phyloP scores from a whole-genome alignment of 2,329 filamentous ascomycete species.

The Sclerotinia subarctica region DNA sequence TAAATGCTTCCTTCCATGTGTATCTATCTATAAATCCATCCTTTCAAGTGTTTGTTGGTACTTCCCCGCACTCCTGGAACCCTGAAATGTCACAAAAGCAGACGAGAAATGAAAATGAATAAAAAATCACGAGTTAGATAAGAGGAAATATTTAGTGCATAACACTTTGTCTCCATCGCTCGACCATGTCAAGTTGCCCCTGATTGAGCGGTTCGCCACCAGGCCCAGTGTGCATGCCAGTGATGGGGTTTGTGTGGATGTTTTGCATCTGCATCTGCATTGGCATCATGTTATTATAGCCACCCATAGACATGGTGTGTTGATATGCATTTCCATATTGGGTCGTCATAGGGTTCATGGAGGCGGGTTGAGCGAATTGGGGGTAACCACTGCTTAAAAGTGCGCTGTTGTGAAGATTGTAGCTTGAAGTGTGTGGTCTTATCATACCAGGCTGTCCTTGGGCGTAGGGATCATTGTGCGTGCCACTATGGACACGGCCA shows the following conservation, averaged over 20 bases:
- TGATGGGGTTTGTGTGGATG: constrained; percentile 27
- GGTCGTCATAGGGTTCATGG: constrained; percentile 27
- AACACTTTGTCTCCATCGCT: constrained; percentile 40
- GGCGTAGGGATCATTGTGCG: constrained; percentile 28
- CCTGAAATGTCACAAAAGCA: neutral
- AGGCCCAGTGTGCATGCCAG: constrained; percentile 27
- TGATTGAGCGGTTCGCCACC: constrained; percentile 33
- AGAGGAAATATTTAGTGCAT: constrained; percentile 32
- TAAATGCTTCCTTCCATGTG: constrained; percentile 14
- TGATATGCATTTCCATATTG: constrained; percentile 29
- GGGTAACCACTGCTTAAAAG: constrained; percentile 18
- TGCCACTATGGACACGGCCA: constrained; percentile 27
- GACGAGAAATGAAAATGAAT: neutral
- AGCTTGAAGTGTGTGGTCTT: constrained; percentile 20
- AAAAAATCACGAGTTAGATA: neutral
- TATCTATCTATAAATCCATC: constrained; percentile 18
- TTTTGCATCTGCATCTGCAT: constrained; percentile 27
- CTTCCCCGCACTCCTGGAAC: neutral
- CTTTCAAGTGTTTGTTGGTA: neutral
- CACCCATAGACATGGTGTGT: constrained; percentile 20
- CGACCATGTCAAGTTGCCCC: constrained; percentile 40
- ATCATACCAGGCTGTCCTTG: constrained; percentile 27
- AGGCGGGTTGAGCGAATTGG: constrained; percentile 32
- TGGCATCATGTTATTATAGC: constrained; percentile 23
- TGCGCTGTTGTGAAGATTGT: constrained; percentile 21